Percentiles rank a stretch among this genome's conserved stretches.
These are phyloP conservation scores for Hysterium pulicare DNA, from an alignment of 2,329 filamentous ascomycete genomes.

Conservation along the genomic window DNA sequence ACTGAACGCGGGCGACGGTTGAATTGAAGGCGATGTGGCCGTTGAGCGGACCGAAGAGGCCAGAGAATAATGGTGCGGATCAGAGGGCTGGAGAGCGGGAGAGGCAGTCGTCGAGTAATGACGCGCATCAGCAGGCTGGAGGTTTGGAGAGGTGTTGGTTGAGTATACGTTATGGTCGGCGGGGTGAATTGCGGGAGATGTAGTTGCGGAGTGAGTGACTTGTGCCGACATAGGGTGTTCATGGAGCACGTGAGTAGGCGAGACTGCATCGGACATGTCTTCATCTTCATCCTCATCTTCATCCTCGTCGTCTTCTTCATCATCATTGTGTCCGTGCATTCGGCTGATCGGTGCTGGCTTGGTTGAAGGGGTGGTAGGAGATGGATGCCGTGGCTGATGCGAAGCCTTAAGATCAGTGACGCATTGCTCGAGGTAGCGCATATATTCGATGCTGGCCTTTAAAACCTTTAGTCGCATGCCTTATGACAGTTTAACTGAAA, in stretches of 20 bases:
- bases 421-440: slow-evolving; percentile 89
- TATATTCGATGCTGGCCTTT: slow-evolving; percentile 92
- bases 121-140: slow-evolving; percentile 18
- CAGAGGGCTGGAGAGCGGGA: slow-evolving; percentile 34
- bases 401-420: slow-evolving; percentile 68
- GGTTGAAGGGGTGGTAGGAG: slow-evolving; percentile 27
- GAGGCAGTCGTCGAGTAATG: slow-evolving; percentile 52
- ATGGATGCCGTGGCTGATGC: slow-evolving; percentile 24
- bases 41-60: slow-evolving; percentile 38
- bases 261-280: slow-evolving; percentile 37
- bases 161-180: slow-evolving; percentile 37
- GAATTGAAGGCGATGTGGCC: slow-evolving; percentile 32
- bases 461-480: neutral
- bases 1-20: slow-evolving; percentile 39
- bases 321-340: slow-evolving; percentile 23
- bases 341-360: slow-evolving; percentile 15
- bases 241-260: slow-evolving; percentile 21
- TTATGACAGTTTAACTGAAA: neutral
- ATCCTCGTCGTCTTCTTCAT: slow-evolving; percentile 45
- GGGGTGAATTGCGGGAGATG: slow-evolving; percentile 34
- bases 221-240: slow-evolving; percentile 6
- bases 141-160: slow-evolving; percentile 4
- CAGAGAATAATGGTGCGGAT: slow-evolving; percentile 48
- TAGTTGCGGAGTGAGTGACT: slow-evolving; percentile 18
- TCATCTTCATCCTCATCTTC: slow-evolving; percentile 50